Evolutionary conservation across 495 filamentous ascomycete genomes (phyloP), one percentile per base, ranked within the genome.

Genomic region (Achaetomiella virescens): DNA sequence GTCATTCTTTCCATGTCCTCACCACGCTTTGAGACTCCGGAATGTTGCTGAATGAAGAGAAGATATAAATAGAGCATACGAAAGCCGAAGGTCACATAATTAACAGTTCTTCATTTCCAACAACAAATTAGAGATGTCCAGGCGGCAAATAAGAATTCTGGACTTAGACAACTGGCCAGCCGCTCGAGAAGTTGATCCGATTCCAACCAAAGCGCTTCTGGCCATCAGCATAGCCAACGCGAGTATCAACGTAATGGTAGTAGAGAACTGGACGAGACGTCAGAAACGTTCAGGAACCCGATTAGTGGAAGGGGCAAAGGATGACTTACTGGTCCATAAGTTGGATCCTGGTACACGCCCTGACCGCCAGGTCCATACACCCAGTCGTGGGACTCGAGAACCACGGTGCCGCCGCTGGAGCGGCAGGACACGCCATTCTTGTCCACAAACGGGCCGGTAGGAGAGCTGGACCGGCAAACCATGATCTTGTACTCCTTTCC

Each of bases 321-420:
- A 38, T 31, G 41, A 63, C 70, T 65, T 22, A 70, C 68, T 43
- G 67, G 67, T 20, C 71, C 70, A 43, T 66, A 48, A 0, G 37
- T 59, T 15, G 67, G 65, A 47, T 73, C 72, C 37, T 66, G 36
- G 31, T 71, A 71, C 1, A 78, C 74, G 18, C 68, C 72, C 78
- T 86, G 82, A 18, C 87, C 87, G 37, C 87, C 87, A 6, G 87
- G 86, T 3, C 78, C 87, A 61, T 88, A 91, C 6, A 86, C 78
- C 49, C 75, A 77, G 6, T 71, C 81, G 53, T 88, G 83, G 12
- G 73, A 79, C n/a, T 74, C 74, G 0, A 89, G 74, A 7, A 89
- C 75, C 3, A 79, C 74, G 0, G 81, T 85, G 0, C 87, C 87
- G 10, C 87, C 87, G 18, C 79, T 77, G 10, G 69, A 60, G 1